Conservation (phyloP, 768 basidiomycete species). For the Lactarius indigo region DNA sequence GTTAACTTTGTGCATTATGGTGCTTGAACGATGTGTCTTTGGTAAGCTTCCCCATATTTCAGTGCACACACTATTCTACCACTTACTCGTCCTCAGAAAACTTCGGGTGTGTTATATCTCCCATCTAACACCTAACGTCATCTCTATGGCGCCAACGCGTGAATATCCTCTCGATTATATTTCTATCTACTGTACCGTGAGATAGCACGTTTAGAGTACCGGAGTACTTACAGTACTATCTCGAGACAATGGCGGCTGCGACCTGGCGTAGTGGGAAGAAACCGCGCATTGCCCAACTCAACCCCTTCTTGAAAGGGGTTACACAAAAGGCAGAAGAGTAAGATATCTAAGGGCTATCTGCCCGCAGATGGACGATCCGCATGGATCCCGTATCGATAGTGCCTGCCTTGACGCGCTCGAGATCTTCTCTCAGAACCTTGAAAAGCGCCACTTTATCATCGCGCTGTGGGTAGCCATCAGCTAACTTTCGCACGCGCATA, state of each 20-base stretch:
- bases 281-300: neutral
- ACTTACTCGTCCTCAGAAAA: neutral
- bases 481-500: neutral
- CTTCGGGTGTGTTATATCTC: neutral
- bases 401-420: slow-evolving; percentile 7
- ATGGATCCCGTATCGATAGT: slow-evolving; percentile 12
- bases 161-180: too few relatives aligned
- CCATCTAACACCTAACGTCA: too few relatives aligned
- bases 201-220: too few relatives aligned
- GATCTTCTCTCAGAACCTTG: slow-evolving; percentile 5
- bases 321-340: neutral
- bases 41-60: neutral
- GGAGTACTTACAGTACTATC: neutral
- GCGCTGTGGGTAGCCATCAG: neutral
- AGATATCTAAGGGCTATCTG: neutral
- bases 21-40: neutral
- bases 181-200: too few relatives aligned
- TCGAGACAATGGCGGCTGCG: neutral
- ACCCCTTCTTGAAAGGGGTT: neutral
- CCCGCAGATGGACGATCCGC: neutral
- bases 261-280: neutral
- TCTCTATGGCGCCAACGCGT: neutral
- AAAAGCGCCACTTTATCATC: slow-evolving; percentile 19
- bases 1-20: slow-evolving; percentile 16
- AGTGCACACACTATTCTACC: neutral